Base-by-base conservation (phyloP, 108 stramenopile genomes). In the Cyclotella baltica region DNA sequence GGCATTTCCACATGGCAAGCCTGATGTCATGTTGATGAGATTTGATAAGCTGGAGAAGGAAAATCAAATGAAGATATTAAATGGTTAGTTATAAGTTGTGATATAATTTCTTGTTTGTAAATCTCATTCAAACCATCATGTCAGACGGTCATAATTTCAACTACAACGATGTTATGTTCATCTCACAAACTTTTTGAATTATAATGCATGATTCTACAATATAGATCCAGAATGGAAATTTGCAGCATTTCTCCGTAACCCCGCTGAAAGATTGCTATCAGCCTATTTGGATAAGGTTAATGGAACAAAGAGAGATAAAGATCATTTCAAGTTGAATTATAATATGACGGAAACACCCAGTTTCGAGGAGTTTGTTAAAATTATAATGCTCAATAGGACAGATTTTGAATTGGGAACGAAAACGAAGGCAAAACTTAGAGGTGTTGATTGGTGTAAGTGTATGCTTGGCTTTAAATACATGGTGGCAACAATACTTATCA, bases 341-440 rank as follows among this genome's bases (percentile, higher is more conserved):
- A 55, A 69, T 38, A 25, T 51, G 28, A n/a, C 51, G 25, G 27
- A 66, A 4, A 63, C 62, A n/a, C 53, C 63, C 0, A 48, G 75
- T 0, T 87, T 87, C 69, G 83, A 61, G 19, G 79, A 84, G 2
- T 87, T 87, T 65, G 75, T 87, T 20, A 55, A 73, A 6, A 31
- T n/a, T 18, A 67, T 80, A 25, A 25, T 53, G 35, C 58, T 55
- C 46, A 66, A 72, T n/a, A 28, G 47, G 29, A 77, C 47, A 15
- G n/a, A 20, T 8, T 51, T 66, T 29, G 28, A 34, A 18, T 38
- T 52, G 13, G 50, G 56, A 2, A 3, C 29, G 27, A 70, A 28
- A 48, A 62, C 28, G 25, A 59, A 23, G 36, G 61, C 35, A 40
- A 51, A 50, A 8, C 27, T 75, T 4, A 11, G 28, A 4, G 74